Base-by-base conservation (phyloP, 768 basidiomycete species). In the Strobilomyces echinocephalus region DNA sequence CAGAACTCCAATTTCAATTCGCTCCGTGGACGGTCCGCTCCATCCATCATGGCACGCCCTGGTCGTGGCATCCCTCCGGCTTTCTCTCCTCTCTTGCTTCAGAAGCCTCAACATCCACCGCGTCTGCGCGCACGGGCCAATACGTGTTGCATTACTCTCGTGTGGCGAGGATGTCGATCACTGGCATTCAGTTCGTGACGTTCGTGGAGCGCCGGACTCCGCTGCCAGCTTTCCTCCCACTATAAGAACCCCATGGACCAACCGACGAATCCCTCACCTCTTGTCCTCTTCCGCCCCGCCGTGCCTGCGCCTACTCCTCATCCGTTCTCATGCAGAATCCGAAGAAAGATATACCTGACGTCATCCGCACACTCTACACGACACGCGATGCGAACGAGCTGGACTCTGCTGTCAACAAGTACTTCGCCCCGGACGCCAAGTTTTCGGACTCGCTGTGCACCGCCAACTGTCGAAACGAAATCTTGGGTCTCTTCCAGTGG, bases 401-500 rank as follows among this genome's bases (percentile, higher is more conserved):
- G 58, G 73, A 76, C 55, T 64, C 67, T 9, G 69, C 80, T 0
- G 63, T 84, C 15, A 63, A 62, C 12, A 76, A 71, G 44, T 85
- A 82, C 60, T 81, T 81, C 66, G 72, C 76, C 5, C 66, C 71
- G 4, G 77, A 87, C 55, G 82, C 80, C 24, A 74, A 70, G 3
- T 82, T 87, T 63, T 75, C 73, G 38, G 83, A 87, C 64, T 82
- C 85, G 0, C 52, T 86, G 26, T 84, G 77, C 71, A 74, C 63
- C 0, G 73, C 76, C n/a, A 73, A 74, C 49, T 84, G 84, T 15
- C 74, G 84, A 48, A 76, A 81, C 16, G 67, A 70, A 18, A 70
- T 87, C 26, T 70, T 85, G 4, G 60, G 81, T 74, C 39, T 63
- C 30, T 84, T 80, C 63, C 81, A 84, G 78, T 86, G 83, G 82